phyloP scores from a whole-genome alignment of 23 red algal genomes.

The Gracilaria gracilis region DNA sequence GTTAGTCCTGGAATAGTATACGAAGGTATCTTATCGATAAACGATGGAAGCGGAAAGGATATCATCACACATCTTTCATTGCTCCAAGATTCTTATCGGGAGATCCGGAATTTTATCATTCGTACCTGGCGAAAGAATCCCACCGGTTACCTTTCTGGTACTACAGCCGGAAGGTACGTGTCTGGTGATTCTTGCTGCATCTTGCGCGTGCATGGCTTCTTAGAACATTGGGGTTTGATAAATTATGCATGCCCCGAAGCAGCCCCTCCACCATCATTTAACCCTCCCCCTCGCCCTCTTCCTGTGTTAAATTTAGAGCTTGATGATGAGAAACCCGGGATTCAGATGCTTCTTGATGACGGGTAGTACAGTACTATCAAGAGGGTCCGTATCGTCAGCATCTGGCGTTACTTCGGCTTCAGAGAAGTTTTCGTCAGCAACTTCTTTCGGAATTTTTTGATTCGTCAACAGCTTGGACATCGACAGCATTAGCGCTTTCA shows the following conservation, averaged over 20 bases:
- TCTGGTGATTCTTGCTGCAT: constrained; percentile 87
- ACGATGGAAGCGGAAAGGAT: too few species aligned
- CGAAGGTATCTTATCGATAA: too few species aligned
- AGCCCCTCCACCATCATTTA: constrained; percentile 57
- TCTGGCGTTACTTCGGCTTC: too few species aligned
- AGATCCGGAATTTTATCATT: constrained; percentile 94
- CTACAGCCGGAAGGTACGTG: constrained; percentile 79
- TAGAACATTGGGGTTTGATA: constrained; percentile 99
- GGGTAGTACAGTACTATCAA: too few species aligned
- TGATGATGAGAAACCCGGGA: background rate
- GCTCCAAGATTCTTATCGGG: constrained; percentile 68
- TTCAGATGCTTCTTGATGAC: constrained; percentile 47
- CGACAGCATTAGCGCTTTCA: too few species aligned
- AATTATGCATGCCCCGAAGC: constrained; percentile 80
- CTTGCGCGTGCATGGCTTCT: constrained; percentile 90
- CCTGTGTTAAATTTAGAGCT: constrained; percentile 3
- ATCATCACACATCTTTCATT: too few species aligned
- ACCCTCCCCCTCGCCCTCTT: constrained; percentile 51
- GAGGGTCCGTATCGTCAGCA: too few species aligned
- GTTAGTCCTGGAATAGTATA: too few species aligned
- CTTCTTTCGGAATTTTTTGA: too few species aligned
- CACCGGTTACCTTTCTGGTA: constrained; percentile 83
- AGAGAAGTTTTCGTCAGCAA: too few species aligned
- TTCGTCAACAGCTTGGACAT: too few species aligned
- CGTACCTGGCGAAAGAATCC: constrained; percentile 83